Conservation (phyloP, 2,329 filamentous ascomycete species). For the Camillea tinctor region DNA sequence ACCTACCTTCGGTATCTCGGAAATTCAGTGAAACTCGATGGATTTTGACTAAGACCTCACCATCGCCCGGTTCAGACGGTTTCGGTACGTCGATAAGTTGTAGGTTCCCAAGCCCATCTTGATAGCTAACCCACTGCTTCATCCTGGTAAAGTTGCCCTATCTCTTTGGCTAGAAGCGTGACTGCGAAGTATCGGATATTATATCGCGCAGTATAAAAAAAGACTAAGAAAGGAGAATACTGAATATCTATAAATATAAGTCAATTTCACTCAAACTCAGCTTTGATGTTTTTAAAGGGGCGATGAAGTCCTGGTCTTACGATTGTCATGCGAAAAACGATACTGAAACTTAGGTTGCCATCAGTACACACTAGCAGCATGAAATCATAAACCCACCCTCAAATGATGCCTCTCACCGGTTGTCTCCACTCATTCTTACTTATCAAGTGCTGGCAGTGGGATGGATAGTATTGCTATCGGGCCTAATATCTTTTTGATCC, state of each 20-base stretch:
- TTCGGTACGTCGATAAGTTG: conserved; percentile 42
- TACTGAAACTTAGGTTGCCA: background rate
- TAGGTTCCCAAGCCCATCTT: conserved; percentile 57
- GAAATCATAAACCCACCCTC: background rate
- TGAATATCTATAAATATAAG: too few species aligned
- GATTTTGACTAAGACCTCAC: conserved; percentile 52
- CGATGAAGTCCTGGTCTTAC: background rate
- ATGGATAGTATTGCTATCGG: background rate
- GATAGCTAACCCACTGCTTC: conserved; percentile 54
- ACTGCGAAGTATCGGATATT: background rate
- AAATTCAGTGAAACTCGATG: conserved; percentile 48
- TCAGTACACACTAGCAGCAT: background rate
- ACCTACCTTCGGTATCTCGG: conserved; percentile 48
- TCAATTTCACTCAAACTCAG: background rate
- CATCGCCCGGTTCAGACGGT: conserved; percentile 43
- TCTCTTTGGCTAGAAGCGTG: background rate
- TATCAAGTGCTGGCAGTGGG: background rate
- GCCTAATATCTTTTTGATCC: background rate
- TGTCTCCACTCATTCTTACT: background rate
- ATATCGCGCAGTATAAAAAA: background rate
- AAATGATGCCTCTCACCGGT: background rate
- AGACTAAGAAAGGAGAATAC: background rate
- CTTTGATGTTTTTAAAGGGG: too few species aligned
- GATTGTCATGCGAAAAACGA: background rate
- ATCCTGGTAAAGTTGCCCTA: conserved; percentile 7